Evolutionary conservation across 2,329 filamentous ascomycete genomes (phyloP).

Genomic region (Onygenales sp.): DNA sequence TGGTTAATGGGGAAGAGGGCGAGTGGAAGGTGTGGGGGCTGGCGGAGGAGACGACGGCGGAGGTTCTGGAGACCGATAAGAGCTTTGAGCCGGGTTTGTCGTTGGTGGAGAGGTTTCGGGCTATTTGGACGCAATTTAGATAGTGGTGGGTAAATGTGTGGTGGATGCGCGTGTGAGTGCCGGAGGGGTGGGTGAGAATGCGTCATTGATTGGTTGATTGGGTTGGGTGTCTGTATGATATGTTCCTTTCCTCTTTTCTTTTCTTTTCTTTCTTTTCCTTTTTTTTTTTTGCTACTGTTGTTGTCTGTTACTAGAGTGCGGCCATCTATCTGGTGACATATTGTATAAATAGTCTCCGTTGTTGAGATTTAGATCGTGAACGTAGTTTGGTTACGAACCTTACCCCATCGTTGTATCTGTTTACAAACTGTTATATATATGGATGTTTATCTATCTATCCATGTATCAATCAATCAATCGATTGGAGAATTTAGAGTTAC

Average conservation of each 20-base stretch:
- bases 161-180: neutral
- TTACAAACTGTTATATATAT: too few species aligned
- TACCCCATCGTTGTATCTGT: too few species aligned
- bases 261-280: neutral
- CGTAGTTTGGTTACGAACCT: too few species aligned
- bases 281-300: neutral
- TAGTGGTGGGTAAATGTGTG: neutral
- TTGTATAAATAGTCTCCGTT: too few species aligned
- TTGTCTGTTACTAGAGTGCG: neutral
- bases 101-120: conserved; percentile 25
- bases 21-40: conserved; percentile 44
- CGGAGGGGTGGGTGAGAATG: neutral
- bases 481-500: too few species aligned
- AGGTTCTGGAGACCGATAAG: conserved; percentile 25
- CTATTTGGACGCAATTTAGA: conserved; percentile 11
- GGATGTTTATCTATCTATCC: too few species aligned
- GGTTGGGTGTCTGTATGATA: neutral
- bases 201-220: neutral
- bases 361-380: too few species aligned
- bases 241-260: neutral
- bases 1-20: conserved; percentile 30
- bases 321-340: too few species aligned
- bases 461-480: too few species aligned
- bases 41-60: conserved; percentile 31
- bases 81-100: conserved; percentile 26